These are phyloP conservation scores for Osmanthus fragrans DNA, from an alignment of 257 asterid genomes.

Conservation along the genomic window DNA sequence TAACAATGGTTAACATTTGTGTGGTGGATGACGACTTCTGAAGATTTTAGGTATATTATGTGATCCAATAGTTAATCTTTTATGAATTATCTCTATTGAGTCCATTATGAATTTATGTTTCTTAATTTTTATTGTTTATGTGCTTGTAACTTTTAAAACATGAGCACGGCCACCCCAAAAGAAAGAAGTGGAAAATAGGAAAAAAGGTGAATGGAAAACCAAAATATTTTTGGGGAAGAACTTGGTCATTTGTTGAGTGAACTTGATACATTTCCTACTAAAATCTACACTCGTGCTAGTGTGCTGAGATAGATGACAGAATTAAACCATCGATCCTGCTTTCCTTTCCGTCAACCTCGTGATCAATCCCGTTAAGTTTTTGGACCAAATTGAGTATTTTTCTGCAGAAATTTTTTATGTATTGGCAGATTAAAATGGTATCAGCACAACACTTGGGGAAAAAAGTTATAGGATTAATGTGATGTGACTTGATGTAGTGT, in stretches of 20 bases:
- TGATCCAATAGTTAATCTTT: neutral
- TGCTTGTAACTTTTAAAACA: neutral
- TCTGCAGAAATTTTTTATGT: neutral
- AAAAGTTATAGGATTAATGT: neutral
- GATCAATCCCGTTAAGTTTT: neutral
- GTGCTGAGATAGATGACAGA: too few relatives aligned
- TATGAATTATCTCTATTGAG: neutral
- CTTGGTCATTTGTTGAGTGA: too few relatives aligned
- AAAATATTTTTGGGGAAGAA: too few relatives aligned
- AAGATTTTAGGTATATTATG: neutral
- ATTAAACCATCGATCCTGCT: too few relatives aligned
- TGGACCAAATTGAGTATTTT: neutral
- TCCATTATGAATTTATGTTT: neutral
- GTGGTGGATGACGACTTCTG: constrained; percentile 5
- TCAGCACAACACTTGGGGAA: neutral
- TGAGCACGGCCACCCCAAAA: too few relatives aligned
- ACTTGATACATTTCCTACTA: neutral
- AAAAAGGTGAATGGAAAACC: too few relatives aligned
- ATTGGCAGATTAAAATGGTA: neutral
- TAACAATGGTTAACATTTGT: constrained; percentile 24
- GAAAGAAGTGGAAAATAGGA: too few relatives aligned
- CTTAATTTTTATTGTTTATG: neutral
- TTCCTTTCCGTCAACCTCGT: neutral
- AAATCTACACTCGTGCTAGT: neutral
- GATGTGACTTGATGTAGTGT: too few relatives aligned